phyloP scores from a whole-genome alignment of 2,329 filamentous ascomycete species.

The Nakataea oryzae region DNA sequence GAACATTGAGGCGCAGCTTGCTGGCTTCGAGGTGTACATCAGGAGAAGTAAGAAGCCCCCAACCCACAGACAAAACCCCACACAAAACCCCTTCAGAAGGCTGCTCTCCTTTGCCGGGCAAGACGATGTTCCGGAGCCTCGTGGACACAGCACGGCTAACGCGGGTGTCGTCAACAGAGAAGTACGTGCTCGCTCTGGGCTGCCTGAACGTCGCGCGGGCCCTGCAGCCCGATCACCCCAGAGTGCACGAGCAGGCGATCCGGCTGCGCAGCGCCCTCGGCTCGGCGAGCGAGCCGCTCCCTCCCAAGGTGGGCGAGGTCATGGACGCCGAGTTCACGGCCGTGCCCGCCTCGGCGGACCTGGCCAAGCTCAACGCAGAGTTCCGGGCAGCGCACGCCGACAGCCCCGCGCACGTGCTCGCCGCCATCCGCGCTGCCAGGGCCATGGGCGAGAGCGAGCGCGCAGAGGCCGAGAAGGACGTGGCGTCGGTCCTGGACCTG shows the following conservation, averaged over 20 bases:
- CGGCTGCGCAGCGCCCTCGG: constrained; percentile 57
- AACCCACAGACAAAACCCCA: constrained; percentile 7
- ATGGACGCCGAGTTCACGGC: constrained; percentile 58
- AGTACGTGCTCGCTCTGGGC: constrained; percentile 77
- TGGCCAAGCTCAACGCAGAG: constrained; percentile 55
- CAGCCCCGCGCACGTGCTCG: constrained; percentile 52
- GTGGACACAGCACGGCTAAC: constrained; percentile 4
- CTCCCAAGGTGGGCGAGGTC: constrained; percentile 56
- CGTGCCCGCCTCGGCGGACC: constrained; percentile 44
- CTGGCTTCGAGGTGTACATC: constrained; percentile 84
- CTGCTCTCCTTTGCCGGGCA: not conserved
- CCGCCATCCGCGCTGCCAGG: constrained; percentile 42
- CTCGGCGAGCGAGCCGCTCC: constrained; percentile 43
- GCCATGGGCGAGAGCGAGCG: constrained; percentile 36
- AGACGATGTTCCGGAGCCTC: too few species aligned
- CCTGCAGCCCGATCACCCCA: constrained; percentile 59
- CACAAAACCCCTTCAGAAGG: not conserved
- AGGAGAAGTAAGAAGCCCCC: constrained; percentile 55
- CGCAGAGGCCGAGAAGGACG: constrained; percentile 38
- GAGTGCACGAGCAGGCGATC: constrained; percentile 64
- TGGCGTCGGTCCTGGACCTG: constrained; percentile 1
- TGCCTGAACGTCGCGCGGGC: constrained; percentile 66
- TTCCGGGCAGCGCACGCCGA: constrained; percentile 53
- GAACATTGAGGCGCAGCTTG: constrained; percentile 70
- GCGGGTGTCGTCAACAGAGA: constrained; percentile 42